Evolutionary conservation across 805 yeast species (phyloP).

Genomic region (Wickerhamiella siamensis): DNA sequence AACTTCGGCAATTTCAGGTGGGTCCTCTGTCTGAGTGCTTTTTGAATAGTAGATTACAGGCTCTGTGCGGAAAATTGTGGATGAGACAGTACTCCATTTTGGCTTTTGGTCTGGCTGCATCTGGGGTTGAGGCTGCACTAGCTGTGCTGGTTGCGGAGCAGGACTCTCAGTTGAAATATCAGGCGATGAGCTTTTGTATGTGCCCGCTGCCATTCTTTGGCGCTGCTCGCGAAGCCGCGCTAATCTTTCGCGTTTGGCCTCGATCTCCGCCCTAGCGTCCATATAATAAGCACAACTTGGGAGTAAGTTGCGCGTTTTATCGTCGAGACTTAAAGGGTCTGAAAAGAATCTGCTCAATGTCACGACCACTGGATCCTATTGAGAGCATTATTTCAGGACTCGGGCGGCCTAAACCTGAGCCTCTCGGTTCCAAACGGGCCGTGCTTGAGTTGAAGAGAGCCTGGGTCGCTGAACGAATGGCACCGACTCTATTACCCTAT

Average conservation of each 20-base stretch:
- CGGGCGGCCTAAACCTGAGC: not conserved
- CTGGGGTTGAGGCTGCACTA: not conserved
- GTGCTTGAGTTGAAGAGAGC: conserved; percentile 33
- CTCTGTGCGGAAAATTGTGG: conserved; percentile 1
- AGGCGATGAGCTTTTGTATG: conserved; percentile 5
- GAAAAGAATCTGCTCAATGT: not conserved
- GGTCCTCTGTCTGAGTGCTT: conserved; percentile 3
- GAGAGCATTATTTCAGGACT: conserved; percentile 16
- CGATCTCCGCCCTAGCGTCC: conserved; percentile 31
- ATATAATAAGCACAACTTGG: conserved; percentile 4
- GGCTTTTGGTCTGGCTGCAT: too few relatives aligned
- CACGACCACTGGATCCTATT: conserved; percentile 1
- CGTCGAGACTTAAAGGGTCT: too few relatives aligned
- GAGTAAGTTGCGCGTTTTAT: too few relatives aligned
- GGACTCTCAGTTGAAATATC: conserved; percentile 6
- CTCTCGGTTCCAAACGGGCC: conserved; percentile 3
- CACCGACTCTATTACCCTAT: conserved; percentile 78
- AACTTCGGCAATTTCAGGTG: not conserved
- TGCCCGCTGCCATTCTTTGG: conserved; percentile 17
- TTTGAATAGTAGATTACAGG: conserved; percentile 4
- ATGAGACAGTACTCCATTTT: not conserved
- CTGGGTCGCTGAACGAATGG: conserved; percentile 74
- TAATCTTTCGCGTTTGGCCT: conserved; percentile 37
- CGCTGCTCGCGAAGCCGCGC: conserved; percentile 37
- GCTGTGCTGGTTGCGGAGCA: too few relatives aligned